Evolutionary conservation across 2,329 filamentous ascomycete species (phyloP).

Genomic region (Fusarium subglutinans): DNA sequence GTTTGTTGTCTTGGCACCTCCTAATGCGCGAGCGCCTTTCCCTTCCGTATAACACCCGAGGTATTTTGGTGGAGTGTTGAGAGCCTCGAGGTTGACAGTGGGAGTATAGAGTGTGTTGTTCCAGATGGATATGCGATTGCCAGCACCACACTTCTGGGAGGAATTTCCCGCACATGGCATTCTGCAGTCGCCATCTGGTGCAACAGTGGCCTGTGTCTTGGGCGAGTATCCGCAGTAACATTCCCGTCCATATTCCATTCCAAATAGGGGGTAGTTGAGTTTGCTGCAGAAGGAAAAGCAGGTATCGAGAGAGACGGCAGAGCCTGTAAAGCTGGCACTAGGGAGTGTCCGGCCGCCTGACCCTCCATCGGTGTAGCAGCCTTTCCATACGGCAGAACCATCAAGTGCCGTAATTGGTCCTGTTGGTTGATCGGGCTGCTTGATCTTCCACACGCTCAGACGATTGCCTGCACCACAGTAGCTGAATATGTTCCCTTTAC

Average conservation of each 20-base stretch:
- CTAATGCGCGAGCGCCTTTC: slow-evolving; percentile 1
- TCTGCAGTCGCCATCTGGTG: slow-evolving; percentile 30
- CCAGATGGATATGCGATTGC: slow-evolving; percentile 36
- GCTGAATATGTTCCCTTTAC: slow-evolving; percentile 36
- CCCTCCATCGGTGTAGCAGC: slow-evolving; percentile 38
- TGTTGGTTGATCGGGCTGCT: slow-evolving; percentile 16
- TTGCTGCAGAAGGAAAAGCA: slow-evolving; percentile 36
- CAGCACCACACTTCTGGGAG: slow-evolving; percentile 29
- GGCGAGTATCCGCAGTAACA: slow-evolving; percentile 35
- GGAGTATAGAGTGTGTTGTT: slow-evolving; percentile 26
- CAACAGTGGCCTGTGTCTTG: slow-evolving; percentile 26
- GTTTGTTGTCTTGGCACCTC: slow-evolving; percentile 14
- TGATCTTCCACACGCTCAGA: slow-evolving; percentile 37
- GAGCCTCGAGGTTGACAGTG: background rate
- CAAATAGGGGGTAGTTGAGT: slow-evolving; percentile 35
- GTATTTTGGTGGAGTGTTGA: background rate
- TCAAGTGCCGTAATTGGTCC: slow-evolving; percentile 22
- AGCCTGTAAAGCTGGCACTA: slow-evolving; percentile 25
- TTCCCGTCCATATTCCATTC: slow-evolving; percentile 37
- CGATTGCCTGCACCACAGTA: slow-evolving; percentile 39
- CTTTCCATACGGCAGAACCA: slow-evolving; percentile 23
- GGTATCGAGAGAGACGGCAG: slow-evolving; percentile 31
- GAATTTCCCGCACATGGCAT: slow-evolving; percentile 30
- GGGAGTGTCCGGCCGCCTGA: slow-evolving; percentile 33
- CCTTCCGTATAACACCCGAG: slow-evolving; percentile 37